These are phyloP conservation scores for Emmonsiellopsis sp. DNA, from an alignment of 2,329 filamentous ascomycete genomes.

Conservation along the genomic window DNA sequence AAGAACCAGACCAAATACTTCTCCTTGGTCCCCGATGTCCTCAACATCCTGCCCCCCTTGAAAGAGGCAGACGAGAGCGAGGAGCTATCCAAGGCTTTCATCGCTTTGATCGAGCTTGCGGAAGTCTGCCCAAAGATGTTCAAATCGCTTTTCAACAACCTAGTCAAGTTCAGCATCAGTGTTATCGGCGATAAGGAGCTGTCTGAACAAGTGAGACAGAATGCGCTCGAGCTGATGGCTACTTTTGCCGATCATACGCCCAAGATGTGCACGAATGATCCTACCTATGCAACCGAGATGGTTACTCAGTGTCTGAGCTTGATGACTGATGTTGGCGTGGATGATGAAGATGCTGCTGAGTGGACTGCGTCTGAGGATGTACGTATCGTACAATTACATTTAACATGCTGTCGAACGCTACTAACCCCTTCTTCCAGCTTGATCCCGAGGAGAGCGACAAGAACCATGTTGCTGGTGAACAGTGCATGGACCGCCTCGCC, in stretches of 20 bases:
- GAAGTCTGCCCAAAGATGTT: constrained; percentile 98
- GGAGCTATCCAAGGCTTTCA: constrained; percentile 77
- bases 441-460: constrained; percentile 93
- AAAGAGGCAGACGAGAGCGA: constrained; percentile 88
- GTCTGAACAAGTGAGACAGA: constrained; percentile 81
- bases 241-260: constrained; percentile 95
- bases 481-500: constrained; percentile 94
- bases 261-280: constrained; percentile 88
- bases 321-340: constrained; percentile 92
- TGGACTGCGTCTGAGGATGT: constrained; percentile 92
- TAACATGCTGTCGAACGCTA: neutral
- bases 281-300: constrained; percentile 90
- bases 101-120: constrained; percentile 87
- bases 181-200: constrained; percentile 96
- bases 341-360: constrained; percentile 89
- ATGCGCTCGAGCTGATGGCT: constrained; percentile 92
- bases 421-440: constrained; percentile 45
- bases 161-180: constrained; percentile 86
- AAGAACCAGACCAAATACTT: constrained; percentile 86
- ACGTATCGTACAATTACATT: constrained; percentile 27
- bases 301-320: constrained; percentile 95
- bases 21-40: constrained; percentile 74
- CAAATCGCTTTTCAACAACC: constrained; percentile 81
- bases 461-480: constrained; percentile 95
- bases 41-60: constrained; percentile 89